These are phyloP conservation scores for Zasmidium angulare DNA, from an alignment of 2,329 filamentous ascomycete species.

Conservation along the genomic window DNA sequence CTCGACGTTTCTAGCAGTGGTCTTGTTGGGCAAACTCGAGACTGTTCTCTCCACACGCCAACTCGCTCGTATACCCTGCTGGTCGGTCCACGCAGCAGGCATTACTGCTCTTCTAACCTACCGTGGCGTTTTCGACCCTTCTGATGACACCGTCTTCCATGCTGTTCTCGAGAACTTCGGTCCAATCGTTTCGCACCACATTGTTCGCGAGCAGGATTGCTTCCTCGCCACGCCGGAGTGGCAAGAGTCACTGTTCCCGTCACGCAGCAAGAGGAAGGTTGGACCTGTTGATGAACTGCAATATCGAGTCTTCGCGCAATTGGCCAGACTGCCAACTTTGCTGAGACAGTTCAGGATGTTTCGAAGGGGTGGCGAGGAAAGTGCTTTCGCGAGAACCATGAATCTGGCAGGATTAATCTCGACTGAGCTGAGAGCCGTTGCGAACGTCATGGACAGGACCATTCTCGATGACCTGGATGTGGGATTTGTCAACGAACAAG, in stretches of 20 bases:
- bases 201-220: neutral
- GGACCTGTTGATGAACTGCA: neutral
- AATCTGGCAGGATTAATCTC: neutral
- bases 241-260: neutral
- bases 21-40: neutral
- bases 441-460: neutral
- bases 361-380: neutral
- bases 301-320: neutral
- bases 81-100: slow-evolving; percentile 6
- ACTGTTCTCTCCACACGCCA: neutral
- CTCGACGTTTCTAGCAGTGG: neutral
- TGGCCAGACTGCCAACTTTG: neutral
- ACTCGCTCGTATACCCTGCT: slow-evolving; percentile 1
- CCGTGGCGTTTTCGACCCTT: neutral
- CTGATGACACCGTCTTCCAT: neutral
- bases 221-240: slow-evolving; percentile 4
- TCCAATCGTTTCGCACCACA: slow-evolving; percentile 1
- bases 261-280: neutral
- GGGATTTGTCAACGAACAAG: neutral
- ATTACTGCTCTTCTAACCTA: neutral
- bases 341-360: neutral
- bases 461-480: neutral
- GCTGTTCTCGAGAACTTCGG: slow-evolving; percentile 3
- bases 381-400: neutral
- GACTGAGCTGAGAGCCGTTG: neutral